Evolutionary conservation across 2,329 filamentous ascomycete genomes (phyloP), one percentile per base, ranked within the genome.

Genomic region (Calonectria crousiana): DNA sequence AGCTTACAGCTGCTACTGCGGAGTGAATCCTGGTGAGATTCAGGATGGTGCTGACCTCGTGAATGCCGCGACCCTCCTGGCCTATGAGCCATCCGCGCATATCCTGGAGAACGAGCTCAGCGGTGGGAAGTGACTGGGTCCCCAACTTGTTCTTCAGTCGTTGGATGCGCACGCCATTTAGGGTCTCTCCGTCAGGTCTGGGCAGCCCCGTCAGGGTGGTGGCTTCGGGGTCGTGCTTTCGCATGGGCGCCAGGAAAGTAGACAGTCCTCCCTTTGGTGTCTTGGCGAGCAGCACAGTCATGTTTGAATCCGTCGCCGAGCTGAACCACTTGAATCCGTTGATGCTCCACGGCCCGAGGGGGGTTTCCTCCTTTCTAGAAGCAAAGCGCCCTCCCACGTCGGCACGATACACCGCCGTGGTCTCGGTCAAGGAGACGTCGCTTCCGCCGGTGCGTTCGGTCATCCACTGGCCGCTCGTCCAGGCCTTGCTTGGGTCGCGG

Each of bases 391-490:
- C 30, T 0, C 72, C 62, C 0, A 41, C 16, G 0, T 9, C 41
- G 11, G 81, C 78, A 16, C 78, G 58, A 0, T 80, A 78, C 32
- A 72, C 83, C 4, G 92, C 92, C 6, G 90, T 83, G 0, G 93
- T 95, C 82, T 95, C 93, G 0, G 92, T 94, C 47, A 89, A 87
- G 4, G 91, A 91, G 1, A 95, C 92, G 78, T 95, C 93, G 75
- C 92, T 93, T 0, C 93, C 93, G 2, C 93, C 93, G 0, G 88
- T 87, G 3, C 93, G 87, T 78, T 95, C 93, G 0, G 93, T 95
- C 93, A 95, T 95, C 93, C 93, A 95, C 81, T 95, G 93, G 0
- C 93, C 93, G 51, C 90, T 93, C 0, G 93, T 95, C 93, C 93
- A 95, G 0, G 90, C 90, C 23, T 83, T 76, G 5, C 36, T 53